Percentiles rank a stretch among this genome's conserved stretches.
These are phyloP conservation scores for Jacaranda copaia DNA, from an alignment of 257 asterid genomes.

Conservation along the genomic window DNA sequence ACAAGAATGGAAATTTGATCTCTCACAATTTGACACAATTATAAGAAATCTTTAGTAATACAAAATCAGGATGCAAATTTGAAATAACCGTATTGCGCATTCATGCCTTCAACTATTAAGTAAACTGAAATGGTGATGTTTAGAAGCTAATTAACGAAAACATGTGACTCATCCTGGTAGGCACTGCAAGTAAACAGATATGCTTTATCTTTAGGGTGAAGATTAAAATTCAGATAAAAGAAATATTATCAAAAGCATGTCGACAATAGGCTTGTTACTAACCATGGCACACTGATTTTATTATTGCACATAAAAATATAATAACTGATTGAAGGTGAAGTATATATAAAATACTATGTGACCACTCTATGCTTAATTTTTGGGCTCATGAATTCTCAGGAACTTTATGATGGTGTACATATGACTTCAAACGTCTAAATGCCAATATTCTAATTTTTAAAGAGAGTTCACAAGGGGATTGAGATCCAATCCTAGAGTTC, in stretches of 20 bases:
- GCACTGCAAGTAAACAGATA: background rate
- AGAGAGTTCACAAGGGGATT: background rate
- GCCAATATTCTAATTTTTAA: background rate
- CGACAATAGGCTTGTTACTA: background rate
- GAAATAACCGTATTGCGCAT: background rate
- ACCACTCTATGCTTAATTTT: background rate
- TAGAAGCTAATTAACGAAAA: background rate
- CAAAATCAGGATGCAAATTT: background rate
- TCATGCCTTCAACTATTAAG: background rate
- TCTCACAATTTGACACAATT: background rate
- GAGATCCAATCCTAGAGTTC: background rate
- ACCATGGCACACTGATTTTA: background rate
- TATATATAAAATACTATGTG: background rate
- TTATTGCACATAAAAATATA: background rate
- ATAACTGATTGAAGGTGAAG: background rate
- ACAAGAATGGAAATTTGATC: background rate
- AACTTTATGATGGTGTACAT: background rate
- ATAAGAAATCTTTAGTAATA: background rate
- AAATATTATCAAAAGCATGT: background rate
- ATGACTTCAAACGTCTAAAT: background rate
- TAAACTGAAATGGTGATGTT: background rate
- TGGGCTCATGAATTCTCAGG: background rate
- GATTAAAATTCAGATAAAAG: background rate
- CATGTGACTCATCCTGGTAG: background rate
- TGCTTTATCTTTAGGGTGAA: background rate